Base-by-base conservation (phyloP, 108 stramenopile species). In the Skeletonema marinoi region DNA sequence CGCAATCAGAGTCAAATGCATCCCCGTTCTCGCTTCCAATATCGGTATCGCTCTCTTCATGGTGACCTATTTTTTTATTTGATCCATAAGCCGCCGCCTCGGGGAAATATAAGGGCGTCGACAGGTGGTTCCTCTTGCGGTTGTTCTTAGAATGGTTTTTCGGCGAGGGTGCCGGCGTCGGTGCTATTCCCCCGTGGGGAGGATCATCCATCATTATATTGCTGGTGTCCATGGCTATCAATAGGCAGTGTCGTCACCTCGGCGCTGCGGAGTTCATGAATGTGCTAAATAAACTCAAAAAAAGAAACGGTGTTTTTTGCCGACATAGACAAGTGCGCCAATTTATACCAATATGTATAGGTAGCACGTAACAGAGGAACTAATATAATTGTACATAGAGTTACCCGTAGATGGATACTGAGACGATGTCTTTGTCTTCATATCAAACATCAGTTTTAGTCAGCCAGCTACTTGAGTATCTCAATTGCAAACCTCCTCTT, bases 41-140 rank as follows among this genome's bases (percentile, higher is more conserved):
- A 25, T 56, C 54, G 10, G 54, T 56, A 56, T 56, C 54, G 25
- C 54, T 56, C 54, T 56, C 54, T 56, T 56, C 54, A 51, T 51
- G 19, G 5, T 56, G 54, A 4, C 21, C 54, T 9, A 56, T 1
- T 56, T 56, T 56, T 25, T 56, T 54, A 25, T 5, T 25, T 25
- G 51, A 54, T 7, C 7, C 14, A 46, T 12, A 3, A 6, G 11
- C 11, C 44, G 44, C 44, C 44, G 7, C 44, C 44, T 46, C 44
- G 44, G 44, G 14, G 44, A 4, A 6, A 16, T 0, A 46, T 46
- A 54, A 54, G 0, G 51, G 21, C 0, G 54, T 56, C 54, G 21
- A 16, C 6, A 56, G 25, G 35, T 6, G 35, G 10, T 56, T 56
- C 54, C 54, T 56, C 54, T 56, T 56, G 21, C 54, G 54, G 54